A percentile compares a stretch with the other conserved stretches of the same genome.
Evolutionary conservation across 106 monocot species (phyloP).

Genomic region (Dendrobium nobile): DNA sequence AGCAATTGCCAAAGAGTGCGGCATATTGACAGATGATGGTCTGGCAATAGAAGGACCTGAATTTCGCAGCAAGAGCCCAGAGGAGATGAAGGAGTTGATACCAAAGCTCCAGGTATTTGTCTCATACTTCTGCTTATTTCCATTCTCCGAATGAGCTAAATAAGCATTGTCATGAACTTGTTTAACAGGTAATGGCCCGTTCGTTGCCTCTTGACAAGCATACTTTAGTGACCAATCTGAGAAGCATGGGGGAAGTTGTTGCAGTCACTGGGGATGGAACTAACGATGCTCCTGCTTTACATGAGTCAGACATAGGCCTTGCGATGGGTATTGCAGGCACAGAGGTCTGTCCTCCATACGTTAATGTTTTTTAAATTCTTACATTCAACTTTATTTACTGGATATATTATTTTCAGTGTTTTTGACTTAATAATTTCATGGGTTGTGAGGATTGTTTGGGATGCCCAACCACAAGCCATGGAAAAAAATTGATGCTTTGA

Average conservation of each 20-base stretch:
- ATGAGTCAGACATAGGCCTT: slow-evolving; percentile 94
- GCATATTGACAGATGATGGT: slow-evolving; percentile 85
- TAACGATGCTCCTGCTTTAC: slow-evolving; percentile 95
- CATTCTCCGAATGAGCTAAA: neutral
- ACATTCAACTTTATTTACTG: no score
- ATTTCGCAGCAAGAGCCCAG: slow-evolving; percentile 56
- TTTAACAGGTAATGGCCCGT: slow-evolving; percentile 78
- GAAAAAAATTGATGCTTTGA: no score
- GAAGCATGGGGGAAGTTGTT: slow-evolving; percentile 71
- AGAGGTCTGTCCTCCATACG: slow-evolving; percentile 37
- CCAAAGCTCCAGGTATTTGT: slow-evolving; percentile 73
- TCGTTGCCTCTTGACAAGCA: slow-evolving; percentile 94
- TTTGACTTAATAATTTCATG: no score
- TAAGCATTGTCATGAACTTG: neutral
- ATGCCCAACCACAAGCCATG: no score
- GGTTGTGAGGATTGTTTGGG: no score
- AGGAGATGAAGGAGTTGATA: slow-evolving; percentile 77
- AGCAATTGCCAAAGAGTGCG: slow-evolving; percentile 95
- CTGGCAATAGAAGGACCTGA: slow-evolving; percentile 79
- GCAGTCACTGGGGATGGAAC: slow-evolving; percentile 97
- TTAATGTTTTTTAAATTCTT: no score
- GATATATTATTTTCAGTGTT: no score
- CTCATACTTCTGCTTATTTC: neutral
- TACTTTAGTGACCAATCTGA: slow-evolving; percentile 69
- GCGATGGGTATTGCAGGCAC: slow-evolving; percentile 98